These are phyloP conservation scores for Phaseolus lunatus DNA, from an alignment of 306 rosid species.

Conservation along the genomic window DNA sequence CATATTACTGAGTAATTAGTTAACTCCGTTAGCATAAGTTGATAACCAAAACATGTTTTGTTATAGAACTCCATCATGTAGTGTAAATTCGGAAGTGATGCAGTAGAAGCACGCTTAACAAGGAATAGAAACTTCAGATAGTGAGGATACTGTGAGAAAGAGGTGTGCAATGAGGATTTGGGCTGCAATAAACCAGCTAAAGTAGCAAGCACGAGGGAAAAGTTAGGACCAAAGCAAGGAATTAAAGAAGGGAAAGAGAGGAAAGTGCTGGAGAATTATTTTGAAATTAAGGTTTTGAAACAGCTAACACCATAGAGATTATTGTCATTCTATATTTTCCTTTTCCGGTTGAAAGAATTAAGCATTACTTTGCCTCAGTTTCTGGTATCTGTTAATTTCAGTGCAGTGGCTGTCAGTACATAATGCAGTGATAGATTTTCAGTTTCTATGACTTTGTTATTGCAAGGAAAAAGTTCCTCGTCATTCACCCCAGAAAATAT, in stretches of 20 bases:
- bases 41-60: slow-evolving; percentile 3
- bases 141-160: slow-evolving; percentile 18
- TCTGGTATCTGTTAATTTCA: not conserved
- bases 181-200: not conserved
- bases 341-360: slow-evolving; percentile 2
- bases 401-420: not conserved
- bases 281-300: not conserved
- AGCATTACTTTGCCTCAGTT: not conserved
- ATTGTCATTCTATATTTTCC: slow-evolving; percentile 4
- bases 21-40: not conserved
- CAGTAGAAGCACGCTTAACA: slow-evolving; percentile 8
- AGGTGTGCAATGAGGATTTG: not conserved
- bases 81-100: not conserved
- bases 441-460: not conserved
- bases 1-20: not conserved
- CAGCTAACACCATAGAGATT: slow-evolving; percentile 1
- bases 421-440: slow-evolving; percentile 20
- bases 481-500: slow-evolving; percentile 15
- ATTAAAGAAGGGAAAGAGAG: not conserved
- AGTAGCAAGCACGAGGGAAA: not conserved
- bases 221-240: not conserved
- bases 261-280: not conserved
- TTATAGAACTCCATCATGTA: not conserved
- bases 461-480: slow-evolving; percentile 11
- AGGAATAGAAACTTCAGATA: not conserved